A percentile compares a stretch with the other conserved stretches of the same genome.
Evolutionary conservation across 2,329 filamentous ascomycete genomes (phyloP).

Genomic region (Beauveria sp.): DNA sequence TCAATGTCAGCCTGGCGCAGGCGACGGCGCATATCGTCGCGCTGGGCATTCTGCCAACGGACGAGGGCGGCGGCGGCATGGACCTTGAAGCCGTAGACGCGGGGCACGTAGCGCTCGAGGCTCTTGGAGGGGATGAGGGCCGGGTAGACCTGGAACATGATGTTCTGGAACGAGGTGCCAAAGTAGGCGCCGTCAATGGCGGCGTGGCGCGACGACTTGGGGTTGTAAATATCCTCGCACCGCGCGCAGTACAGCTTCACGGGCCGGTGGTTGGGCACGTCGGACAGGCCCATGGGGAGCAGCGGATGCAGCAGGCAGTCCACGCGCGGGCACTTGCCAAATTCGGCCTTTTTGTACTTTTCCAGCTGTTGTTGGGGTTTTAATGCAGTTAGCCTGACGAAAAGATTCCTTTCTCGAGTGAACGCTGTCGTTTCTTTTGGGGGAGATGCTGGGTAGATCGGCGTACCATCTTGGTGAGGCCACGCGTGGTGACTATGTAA

Average conservation of each 20-base stretch:
- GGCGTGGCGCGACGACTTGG: conserved; percentile 92
- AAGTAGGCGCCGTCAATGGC: conserved; percentile 97
- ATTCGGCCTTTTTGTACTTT: conserved; percentile 97
- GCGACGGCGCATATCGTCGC: conserved; percentile 74
- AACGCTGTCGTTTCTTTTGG: too few species aligned
- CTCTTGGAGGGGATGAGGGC: conserved; percentile 81
- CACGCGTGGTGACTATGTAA: conserved; percentile 93
- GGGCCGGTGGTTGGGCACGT: conserved; percentile 77
- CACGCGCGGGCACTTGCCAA: conserved; percentile 95
- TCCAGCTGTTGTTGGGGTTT: conserved; percentile 60
- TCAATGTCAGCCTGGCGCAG: conserved; percentile 67
- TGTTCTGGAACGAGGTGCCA: conserved; percentile 96
- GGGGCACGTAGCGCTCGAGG: conserved; percentile 76
- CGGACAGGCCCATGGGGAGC: conserved; percentile 88
- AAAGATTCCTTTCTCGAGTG: not conserved
- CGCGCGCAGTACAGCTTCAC: conserved; percentile 96
- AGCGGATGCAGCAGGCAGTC: conserved; percentile 90
- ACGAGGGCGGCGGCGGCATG: conserved; percentile 82
- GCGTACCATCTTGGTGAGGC: conserved; percentile 88
- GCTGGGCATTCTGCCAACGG: conserved; percentile 79
- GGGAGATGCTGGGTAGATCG: not conserved
- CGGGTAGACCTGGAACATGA: conserved; percentile 97
- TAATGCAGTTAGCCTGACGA: not conserved
- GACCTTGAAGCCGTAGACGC: conserved; percentile 92
- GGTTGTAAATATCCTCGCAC: conserved; percentile 98